Percentiles rank a stretch among this genome's conserved stretches.
These are phyloP conservation scores for Alternaria incomplexa DNA, from an alignment of 2,329 filamentous ascomycete genomes.

Conservation along the genomic window DNA sequence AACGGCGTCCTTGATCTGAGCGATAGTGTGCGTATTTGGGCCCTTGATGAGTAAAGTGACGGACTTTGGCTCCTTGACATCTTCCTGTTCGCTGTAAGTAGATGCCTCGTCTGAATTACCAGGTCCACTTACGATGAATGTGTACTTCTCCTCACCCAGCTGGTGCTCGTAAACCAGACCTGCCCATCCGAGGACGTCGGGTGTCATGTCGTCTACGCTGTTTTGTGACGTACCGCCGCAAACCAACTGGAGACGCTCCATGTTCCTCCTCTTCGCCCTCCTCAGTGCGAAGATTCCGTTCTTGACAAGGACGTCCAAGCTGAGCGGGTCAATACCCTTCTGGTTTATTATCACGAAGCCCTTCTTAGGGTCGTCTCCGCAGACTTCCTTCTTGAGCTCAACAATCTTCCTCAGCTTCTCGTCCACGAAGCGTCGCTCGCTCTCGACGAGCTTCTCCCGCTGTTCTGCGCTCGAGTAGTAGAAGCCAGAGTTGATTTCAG, in stretches of 20 bases:
- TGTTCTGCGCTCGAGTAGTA: slow-evolving; percentile 98
- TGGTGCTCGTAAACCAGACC: slow-evolving; percentile 97
- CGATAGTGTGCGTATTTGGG: slow-evolving; percentile 94
- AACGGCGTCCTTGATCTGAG: slow-evolving; percentile 95
- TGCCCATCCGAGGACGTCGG: slow-evolving; percentile 92
- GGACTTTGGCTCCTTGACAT: slow-evolving; percentile 98
- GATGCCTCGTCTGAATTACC: not conserved
- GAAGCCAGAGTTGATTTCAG: slow-evolving; percentile 98
- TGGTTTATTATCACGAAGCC: slow-evolving; percentile 98
- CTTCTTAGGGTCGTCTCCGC: slow-evolving; percentile 90
- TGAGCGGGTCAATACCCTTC: slow-evolving; percentile 97
- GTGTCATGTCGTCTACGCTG: slow-evolving; percentile 89
- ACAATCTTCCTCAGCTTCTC: slow-evolving; percentile 97
- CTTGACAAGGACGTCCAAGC: slow-evolving; percentile 94
- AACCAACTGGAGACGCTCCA: slow-evolving; percentile 95
- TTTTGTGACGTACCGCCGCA: slow-evolving; percentile 93
- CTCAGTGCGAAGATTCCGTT: slow-evolving; percentile 95
- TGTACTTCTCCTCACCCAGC: slow-evolving; percentile 98
- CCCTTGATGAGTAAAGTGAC: slow-evolving; percentile 98
- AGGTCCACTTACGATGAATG: slow-evolving; percentile 68
- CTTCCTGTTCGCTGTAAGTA: slow-evolving; percentile 62
- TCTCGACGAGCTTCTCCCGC: slow-evolving; percentile 96
- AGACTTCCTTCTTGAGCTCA: slow-evolving; percentile 96
- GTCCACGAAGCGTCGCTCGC: slow-evolving; percentile 93
- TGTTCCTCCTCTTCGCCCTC: slow-evolving; percentile 96